These are phyloP conservation scores for Aspergillus transmontanensis DNA, from an alignment of 2,329 filamentous ascomycete genomes.

Conservation along the genomic window DNA sequence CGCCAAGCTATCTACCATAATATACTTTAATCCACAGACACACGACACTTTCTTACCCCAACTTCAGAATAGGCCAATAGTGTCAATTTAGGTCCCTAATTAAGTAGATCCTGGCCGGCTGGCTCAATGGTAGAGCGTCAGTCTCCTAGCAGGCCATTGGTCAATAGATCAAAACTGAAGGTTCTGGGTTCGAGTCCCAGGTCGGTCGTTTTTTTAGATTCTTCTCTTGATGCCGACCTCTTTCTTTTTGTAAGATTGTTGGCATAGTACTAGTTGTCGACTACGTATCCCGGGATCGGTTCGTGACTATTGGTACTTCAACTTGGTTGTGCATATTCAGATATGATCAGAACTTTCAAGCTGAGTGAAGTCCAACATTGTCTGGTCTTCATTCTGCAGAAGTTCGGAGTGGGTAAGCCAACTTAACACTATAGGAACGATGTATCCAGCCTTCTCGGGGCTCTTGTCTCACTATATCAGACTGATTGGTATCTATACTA, in stretches of 20 bases:
- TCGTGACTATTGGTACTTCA: not conserved
- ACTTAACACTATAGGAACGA: not conserved
- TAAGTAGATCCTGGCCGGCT: not conserved
- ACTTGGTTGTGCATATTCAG: no score
- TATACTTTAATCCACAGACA: not conserved
- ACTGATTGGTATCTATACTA: not conserved
- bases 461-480: no score
- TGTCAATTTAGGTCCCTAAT: not conserved
- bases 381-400: not conserved
- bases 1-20: not conserved
- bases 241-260: not conserved
- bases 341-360: not conserved
- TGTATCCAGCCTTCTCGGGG: not conserved
- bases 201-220: not conserved
- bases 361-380: not conserved
- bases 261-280: no score
- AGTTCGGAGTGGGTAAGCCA: not conserved
- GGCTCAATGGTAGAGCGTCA: conserved; percentile 2
- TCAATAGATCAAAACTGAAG: not conserved
- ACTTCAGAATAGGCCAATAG: fast-evolving
- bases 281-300: no score
- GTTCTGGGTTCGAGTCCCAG: conserved; percentile 3
- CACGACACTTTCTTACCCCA: no score
- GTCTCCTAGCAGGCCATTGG: not conserved
- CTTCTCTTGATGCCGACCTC: no score